These are phyloP conservation scores for Coemansia sp. DNA, from an alignment of 192 early-diverging fungal species.

Conservation along the genomic window DNA sequence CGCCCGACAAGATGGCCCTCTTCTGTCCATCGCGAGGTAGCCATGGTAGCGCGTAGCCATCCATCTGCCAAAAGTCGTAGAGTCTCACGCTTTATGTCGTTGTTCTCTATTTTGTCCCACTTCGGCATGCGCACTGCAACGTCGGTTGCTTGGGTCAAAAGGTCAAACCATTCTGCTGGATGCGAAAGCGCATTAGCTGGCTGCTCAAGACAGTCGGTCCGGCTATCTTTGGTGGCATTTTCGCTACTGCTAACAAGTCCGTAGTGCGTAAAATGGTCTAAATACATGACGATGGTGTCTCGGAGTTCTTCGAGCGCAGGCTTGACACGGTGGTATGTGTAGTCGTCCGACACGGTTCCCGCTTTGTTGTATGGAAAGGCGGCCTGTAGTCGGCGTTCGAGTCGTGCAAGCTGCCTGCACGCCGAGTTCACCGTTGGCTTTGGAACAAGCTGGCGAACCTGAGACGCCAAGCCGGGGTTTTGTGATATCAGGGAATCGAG, in stretches of 20 bases:
- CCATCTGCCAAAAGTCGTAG: constrained; percentile 69
- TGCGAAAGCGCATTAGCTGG: constrained; percentile 37
- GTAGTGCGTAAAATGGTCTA: constrained; percentile 75
- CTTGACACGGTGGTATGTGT: constrained; percentile 85
- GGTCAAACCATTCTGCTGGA: constrained; percentile 70
- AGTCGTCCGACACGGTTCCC: constrained; percentile 78
- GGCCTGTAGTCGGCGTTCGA: constrained; percentile 71
- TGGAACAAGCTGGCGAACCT: constrained; percentile 75
- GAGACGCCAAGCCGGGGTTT: constrained; percentile 69
- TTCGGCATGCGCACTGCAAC: constrained; percentile 75
- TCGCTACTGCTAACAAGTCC: constrained; percentile 70
- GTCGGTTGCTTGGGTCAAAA: constrained; percentile 73
- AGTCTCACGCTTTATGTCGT: constrained; percentile 63
- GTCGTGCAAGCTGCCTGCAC: constrained; percentile 59
- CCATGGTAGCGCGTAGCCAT: constrained; percentile 76
- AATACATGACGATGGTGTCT: constrained; percentile 69
- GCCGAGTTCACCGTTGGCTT: constrained; percentile 83
- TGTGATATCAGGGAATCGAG: constrained; percentile 70
- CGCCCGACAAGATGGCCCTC: constrained; percentile 84
- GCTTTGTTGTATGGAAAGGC: constrained; percentile 86
- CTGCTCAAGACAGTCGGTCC: not conserved
- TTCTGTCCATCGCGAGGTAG: constrained; percentile 68
- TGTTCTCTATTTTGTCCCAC: constrained; percentile 75
- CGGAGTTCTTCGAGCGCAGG: constrained; percentile 73
- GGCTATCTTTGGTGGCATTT: not conserved